These are phyloP conservation scores for Cyberlindnera xishuangbannaensis DNA, from an alignment of 805 yeast genomes.

Conservation along the genomic window DNA sequence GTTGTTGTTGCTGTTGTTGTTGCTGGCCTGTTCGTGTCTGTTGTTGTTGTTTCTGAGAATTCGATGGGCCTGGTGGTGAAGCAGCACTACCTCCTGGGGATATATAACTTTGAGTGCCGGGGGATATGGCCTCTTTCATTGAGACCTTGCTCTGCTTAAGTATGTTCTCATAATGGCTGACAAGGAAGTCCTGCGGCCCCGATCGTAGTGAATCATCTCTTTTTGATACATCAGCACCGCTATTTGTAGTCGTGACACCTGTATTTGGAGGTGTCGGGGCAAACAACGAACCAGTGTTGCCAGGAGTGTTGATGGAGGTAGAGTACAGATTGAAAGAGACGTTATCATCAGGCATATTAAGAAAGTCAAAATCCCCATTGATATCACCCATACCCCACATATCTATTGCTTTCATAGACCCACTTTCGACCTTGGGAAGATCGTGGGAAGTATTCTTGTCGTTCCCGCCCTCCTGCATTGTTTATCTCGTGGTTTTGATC, in stretches of 20 bases:
- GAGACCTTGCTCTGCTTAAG: constrained; percentile 22
- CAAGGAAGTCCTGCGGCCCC: constrained; percentile 12
- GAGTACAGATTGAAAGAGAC: constrained; percentile 8
- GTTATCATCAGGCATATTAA: constrained; percentile 19
- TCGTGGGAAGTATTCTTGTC: not conserved
- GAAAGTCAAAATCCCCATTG: constrained; percentile 21
- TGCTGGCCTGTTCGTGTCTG: not conserved
- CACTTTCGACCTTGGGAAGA: not conserved
- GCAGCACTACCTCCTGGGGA: constrained; percentile 14
- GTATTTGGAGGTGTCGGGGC: constrained; percentile 12
- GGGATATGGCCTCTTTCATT: constrained; percentile 20
- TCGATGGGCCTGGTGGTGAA: constrained; percentile 5
- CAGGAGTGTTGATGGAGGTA: constrained; percentile 9
- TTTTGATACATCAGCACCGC: no score
- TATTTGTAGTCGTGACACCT: not conserved
- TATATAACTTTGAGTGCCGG: constrained; percentile 10
- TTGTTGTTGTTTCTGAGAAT: constrained; percentile 2
- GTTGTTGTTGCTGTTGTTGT: constrained; percentile 6
- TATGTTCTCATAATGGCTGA: constrained; percentile 22
- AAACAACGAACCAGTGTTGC: constrained; percentile 11
- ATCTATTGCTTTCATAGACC: constrained; percentile 7
- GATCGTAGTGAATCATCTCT: constrained; percentile 2
- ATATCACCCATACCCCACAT: constrained; percentile 19
- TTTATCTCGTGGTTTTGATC: no score
- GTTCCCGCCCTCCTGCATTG: constrained; percentile 1